These are phyloP conservation scores for Podochytrium sp. DNA, from an alignment of 192 early-diverging fungal species.

Conservation along the genomic window DNA sequence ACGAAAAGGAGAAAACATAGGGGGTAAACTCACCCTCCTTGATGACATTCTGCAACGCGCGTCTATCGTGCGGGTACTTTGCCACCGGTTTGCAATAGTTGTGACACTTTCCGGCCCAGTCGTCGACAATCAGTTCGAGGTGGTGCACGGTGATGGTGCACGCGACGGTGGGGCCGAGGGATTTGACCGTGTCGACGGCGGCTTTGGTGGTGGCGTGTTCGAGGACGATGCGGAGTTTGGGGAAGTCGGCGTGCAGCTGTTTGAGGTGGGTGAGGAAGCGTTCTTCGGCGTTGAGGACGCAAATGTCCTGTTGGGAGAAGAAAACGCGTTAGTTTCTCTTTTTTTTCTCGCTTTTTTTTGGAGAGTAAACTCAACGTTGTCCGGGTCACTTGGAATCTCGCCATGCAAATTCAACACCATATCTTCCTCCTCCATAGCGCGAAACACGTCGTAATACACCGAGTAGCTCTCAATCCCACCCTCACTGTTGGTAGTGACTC, in stretches of 20 bases:
- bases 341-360: background rate
- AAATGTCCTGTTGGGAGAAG: slow-evolving; percentile 64
- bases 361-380: slow-evolving; percentile 52
- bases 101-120: slow-evolving; percentile 97
- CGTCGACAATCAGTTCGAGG: slow-evolving; percentile 86
- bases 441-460: slow-evolving; percentile 89
- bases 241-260: slow-evolving; percentile 87
- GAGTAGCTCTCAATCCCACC: slow-evolving; percentile 90
- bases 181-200: slow-evolving; percentile 90
- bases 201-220: slow-evolving; percentile 97
- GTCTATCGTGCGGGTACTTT: slow-evolving; percentile 89
- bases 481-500: slow-evolving; percentile 96
- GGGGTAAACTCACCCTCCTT: slow-evolving; percentile 59
- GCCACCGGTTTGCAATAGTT: slow-evolving; percentile 99
- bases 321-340: background rate
- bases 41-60: slow-evolving; percentile 82
- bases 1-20: background rate
- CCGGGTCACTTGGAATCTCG: slow-evolving; percentile 86
- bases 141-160: slow-evolving; percentile 98
- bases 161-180: slow-evolving; percentile 86
- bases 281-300: slow-evolving; percentile 96
- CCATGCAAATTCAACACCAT: slow-evolving; percentile 97
- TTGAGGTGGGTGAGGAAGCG: slow-evolving; percentile 84
- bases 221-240: slow-evolving; percentile 90
- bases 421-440: slow-evolving; percentile 91